Conservation (phyloP, 306 rosid genomes). For the Malus fusca region DNA sequence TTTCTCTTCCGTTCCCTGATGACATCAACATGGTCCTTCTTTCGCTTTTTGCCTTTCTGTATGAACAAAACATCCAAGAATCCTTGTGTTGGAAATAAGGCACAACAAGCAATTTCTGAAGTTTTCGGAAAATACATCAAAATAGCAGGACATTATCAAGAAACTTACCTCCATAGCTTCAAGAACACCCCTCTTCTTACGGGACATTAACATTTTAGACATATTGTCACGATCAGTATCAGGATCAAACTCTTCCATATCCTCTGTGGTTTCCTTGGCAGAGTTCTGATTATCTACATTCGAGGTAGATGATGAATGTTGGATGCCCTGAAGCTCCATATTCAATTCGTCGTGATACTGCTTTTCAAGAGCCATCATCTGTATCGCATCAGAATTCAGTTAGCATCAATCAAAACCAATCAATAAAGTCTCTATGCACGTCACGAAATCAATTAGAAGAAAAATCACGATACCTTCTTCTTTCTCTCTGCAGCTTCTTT, state of each 20-base stretch:
- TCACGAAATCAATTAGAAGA: not conserved
- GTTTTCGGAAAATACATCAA: not conserved
- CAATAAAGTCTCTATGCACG: not conserved
- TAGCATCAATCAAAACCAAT: conserved; percentile 2
- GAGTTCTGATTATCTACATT: conserved; percentile 28
- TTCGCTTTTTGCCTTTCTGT: conserved; percentile 58
- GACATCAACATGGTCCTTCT: conserved; percentile 33
- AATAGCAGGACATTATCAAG: not conserved
- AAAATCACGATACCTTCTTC: conserved; percentile 38
- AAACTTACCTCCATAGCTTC: conserved; percentile 64
- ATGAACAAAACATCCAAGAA: not conserved
- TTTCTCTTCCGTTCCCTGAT: conserved; percentile 60
- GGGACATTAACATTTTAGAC: conserved; percentile 37
- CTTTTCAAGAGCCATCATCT: conserved; percentile 64
- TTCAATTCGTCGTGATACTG: conserved; percentile 74
- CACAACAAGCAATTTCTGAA: not conserved
- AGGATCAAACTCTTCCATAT: conserved; percentile 34
- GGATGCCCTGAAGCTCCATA: conserved; percentile 55
- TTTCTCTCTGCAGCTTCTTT: conserved; percentile 69
- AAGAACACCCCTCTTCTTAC: conserved; percentile 44
- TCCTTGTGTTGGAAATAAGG: not conserved
- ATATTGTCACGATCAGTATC: conserved; percentile 30
- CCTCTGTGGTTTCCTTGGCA: conserved; percentile 19
- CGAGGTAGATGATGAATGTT: conserved; percentile 28
- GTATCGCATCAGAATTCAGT: conserved; percentile 21